phyloP scores from a whole-genome alignment of 495 filamentous ascomycete genomes.

The Recurvomyces mirabilis region DNA sequence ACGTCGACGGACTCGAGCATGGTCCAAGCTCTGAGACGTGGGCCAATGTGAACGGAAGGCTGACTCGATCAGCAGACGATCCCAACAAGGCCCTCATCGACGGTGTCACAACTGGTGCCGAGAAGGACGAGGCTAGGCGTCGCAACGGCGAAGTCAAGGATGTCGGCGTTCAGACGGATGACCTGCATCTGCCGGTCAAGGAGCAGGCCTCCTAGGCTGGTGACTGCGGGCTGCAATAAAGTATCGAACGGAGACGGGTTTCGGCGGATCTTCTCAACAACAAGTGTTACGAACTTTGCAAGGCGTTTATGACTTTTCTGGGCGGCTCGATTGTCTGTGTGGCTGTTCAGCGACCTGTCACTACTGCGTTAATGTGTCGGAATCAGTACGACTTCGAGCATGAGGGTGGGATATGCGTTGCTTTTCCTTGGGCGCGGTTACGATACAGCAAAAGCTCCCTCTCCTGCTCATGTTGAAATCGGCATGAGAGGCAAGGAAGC shows the following conservation, averaged over 20 bases:
- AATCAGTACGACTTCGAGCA: no score
- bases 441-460: background rate
- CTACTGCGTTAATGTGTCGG: no score
- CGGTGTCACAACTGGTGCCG: constrained; percentile 11
- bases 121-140: constrained; percentile 7
- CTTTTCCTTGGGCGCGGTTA: background rate
- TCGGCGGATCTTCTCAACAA: no score
- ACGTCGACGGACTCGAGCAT: constrained; percentile 20
- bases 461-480: no score
- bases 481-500: no score
- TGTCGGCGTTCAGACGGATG: constrained; percentile 19
- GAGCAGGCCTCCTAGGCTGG: constrained; percentile 10
- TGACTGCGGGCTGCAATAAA: background rate
- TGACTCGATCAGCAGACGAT: constrained; percentile 18
- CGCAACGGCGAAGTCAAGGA: constrained; percentile 10
- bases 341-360: constrained; percentile 10
- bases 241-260: no score
- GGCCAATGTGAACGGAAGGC: constrained; percentile 10
- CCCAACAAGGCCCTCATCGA: constrained; percentile 7
- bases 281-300: no score
- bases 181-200: constrained; percentile 1
- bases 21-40: constrained; percentile 14
- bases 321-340: constrained; percentile 3
- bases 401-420: no score
- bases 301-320: constrained; percentile 7